phyloP scores from a whole-genome alignment of 2,329 filamentous ascomycete species.

The Talaromyces sp. region DNA sequence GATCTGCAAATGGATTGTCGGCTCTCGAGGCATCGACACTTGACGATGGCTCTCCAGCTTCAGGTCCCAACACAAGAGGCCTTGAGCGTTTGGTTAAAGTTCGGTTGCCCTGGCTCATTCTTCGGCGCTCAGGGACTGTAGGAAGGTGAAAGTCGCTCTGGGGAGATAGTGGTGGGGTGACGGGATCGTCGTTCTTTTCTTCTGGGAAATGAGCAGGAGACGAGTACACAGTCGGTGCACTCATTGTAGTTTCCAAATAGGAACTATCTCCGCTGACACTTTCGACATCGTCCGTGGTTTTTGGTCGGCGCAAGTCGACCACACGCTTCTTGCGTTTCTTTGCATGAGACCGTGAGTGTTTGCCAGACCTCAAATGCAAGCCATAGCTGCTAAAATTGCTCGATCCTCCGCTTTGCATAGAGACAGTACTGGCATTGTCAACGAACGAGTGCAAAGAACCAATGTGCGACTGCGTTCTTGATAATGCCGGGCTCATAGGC shows the following conservation, averaged over 20 bases:
- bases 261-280: conserved; percentile 39
- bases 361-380: conserved; percentile 33
- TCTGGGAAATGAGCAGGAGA: conserved; percentile 54
- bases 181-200: conserved; percentile 52
- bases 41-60: conserved; percentile 22
- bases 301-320: conserved; percentile 41
- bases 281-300: conserved; percentile 34
- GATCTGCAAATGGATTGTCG: conserved; percentile 15
- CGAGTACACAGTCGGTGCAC: conserved; percentile 45
- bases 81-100: conserved; percentile 19
- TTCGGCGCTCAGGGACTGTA: conserved; percentile 28
- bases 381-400: conserved; percentile 35
- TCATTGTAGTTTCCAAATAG: conserved; percentile 33
- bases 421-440: conserved; percentile 62
- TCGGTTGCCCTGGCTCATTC: conserved; percentile 22
- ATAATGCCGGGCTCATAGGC: conserved; percentile 47
- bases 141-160: conserved; percentile 27
- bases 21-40: conserved; percentile 13
- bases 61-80: conserved; percentile 15
- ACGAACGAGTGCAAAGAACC: conserved; percentile 69
- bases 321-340: conserved; percentile 45
- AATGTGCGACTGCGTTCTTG: conserved; percentile 59
- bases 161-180: conserved; percentile 49
- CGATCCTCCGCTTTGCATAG: conserved; percentile 55
- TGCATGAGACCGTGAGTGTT: conserved; percentile 40